Base-by-base conservation (phyloP, 768 basidiomycete species). In the Dioszegia hungarica region DNA sequence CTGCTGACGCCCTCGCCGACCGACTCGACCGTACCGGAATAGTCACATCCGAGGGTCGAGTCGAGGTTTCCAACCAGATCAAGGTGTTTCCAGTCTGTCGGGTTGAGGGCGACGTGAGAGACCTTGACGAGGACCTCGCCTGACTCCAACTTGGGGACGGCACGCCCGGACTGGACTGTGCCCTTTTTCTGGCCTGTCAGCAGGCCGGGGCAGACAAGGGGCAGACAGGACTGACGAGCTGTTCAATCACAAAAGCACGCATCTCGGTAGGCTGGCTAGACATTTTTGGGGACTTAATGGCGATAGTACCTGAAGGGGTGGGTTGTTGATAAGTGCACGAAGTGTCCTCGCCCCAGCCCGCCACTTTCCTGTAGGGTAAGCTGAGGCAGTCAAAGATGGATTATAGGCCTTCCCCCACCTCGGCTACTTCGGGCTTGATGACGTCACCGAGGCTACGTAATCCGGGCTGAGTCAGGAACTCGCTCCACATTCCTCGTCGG, bases 71-170 rank as follows among this genome's bases (percentile, higher is more conserved):
- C 45, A 19, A 64, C 28, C 27, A 24, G 38, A 28, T 57, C 61
- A 5, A 58, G 48, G 44, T 69, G 60, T 55, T 69, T 68, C 63
- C 62, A 68, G 29, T 73, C 69, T 49, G 62, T 57, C 4, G 64
- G 59, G 54, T 61, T 67, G 34, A 56, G 56, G 11, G 67, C 57
- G 17, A 60, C 62, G 53, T 68, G 69, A 28, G 61, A 61, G 22
- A 67, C 60, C 56, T 73, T 71, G 53, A 73, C 58, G 17, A 73
- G 54, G 8, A 73, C 62, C 15, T 73, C 60, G 33, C 66, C 60
- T 15, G 62, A 46, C n/a, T 53, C 59, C 20, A 54, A 53, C 20
- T 49, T 47, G 28, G 66, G 67, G 5, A 64, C 58, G 10, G 61
- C 27, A 17, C 62, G 31, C 22, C 63, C 61, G 12, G 37, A 37